Base-by-base conservation (phyloP, 768 basidiomycete species). In the Harrya chromipes region DNA sequence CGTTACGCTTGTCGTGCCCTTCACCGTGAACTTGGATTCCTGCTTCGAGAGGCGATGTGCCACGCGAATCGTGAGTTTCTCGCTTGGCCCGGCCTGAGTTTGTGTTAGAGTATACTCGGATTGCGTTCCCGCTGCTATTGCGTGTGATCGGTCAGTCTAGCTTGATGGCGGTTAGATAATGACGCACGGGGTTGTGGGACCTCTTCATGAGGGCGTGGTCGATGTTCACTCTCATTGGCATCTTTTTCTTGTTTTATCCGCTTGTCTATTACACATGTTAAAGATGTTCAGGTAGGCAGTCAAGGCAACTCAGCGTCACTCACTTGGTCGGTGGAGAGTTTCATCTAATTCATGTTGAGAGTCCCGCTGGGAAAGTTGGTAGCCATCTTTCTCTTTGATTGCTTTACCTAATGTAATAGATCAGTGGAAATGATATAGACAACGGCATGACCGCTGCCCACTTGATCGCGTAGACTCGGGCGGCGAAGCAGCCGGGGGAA, bases 21-120 rank as follows among this genome's bases (percentile, higher is more conserved):
- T 70, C 5, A 56, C 49, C 20, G 55, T 64, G 21, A 68, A 70
- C 29, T 68, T 69, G 11, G 68, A 56, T 42, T 68, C 64, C 42
- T 68, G 68, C 35, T 51, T 51, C 7, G 68, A 58, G 0, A 55
- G 43, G 9, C 58, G 66, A 37, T 68, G 66, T 29, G 64, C 59
- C 26, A 70, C 65, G 14, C 66, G 69, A n/a, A 68, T 62, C 51
- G 56, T 53, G 31, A 67, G 36, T 29, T 60, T 64, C 11, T 58
- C 55, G 4, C 27, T 37, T 0, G 46, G 34, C 21, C 52, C 61
- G 45, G 11, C 17, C 26, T 37, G 57, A 6, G 44, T 34, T 21
- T 34, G 54, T 0, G 45, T 4, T 39, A 13, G 35, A 5, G 33
- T 11, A 19, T 47, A 0, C 29, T 53, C 48, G 10, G 55, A 19